Conservation (phyloP, 305 asterid genomes). For the Rubia peregrina region DNA sequence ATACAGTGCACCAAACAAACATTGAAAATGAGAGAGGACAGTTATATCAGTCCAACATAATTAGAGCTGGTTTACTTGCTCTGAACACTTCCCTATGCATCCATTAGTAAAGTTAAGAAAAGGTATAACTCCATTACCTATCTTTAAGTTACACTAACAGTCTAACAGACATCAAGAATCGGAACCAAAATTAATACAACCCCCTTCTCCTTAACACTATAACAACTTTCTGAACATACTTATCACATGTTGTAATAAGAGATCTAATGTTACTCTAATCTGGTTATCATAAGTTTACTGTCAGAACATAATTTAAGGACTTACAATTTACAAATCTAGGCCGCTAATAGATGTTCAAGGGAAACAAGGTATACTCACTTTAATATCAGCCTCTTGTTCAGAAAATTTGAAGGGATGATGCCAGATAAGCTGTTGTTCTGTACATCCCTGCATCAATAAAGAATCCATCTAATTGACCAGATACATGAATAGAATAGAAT, state of each 20-base stretch:
- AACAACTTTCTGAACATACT: not conserved
- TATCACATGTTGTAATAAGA: not conserved
- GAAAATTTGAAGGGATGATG: conserved; percentile 62
- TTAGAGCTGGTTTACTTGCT: not conserved
- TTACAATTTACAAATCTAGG: not conserved
- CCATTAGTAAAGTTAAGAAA: not conserved
- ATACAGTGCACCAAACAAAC: not conserved
- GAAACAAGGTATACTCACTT: conserved; percentile 50
- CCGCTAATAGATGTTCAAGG: not conserved
- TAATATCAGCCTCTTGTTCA: conserved; percentile 45
- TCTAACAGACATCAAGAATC: not conserved
- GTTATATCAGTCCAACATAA: not conserved
- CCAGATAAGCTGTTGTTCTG: conserved; percentile 79
- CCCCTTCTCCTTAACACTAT: not conserved
- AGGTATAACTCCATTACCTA: not conserved
- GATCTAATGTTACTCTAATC: not conserved
- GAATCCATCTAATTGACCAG: conserved; percentile 1
- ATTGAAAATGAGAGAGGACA: not conserved
- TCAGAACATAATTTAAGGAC: not conserved
- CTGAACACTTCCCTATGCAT: not conserved
- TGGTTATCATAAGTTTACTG: not conserved
- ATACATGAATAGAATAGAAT: not conserved
- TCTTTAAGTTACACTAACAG: not conserved
- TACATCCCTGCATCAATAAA: conserved; percentile 53
- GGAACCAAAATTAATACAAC: not conserved